Conservation (phyloP, 306 rosid species). For the Comarum palustre region DNA sequence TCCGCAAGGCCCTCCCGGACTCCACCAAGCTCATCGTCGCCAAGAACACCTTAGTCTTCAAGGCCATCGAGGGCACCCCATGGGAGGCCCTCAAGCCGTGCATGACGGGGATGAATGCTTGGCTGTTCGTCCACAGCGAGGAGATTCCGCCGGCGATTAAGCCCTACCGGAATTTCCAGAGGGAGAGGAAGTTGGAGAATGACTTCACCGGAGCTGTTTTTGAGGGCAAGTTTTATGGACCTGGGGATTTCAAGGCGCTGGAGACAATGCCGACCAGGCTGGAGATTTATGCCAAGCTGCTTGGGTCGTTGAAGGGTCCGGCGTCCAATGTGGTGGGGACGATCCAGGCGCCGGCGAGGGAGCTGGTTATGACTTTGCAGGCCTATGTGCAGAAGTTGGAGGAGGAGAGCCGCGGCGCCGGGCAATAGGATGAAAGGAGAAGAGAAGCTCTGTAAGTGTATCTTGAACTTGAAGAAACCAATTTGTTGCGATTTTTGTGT, state of each 20-base stretch:
- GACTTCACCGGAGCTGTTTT: constrained; percentile 87
- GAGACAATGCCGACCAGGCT: constrained; percentile 76
- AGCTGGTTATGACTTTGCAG: constrained; percentile 61
- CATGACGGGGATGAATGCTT: constrained; percentile 92
- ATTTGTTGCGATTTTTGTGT: background rate
- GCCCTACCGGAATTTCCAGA: constrained; percentile 81
- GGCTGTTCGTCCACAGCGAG: constrained; percentile 91
- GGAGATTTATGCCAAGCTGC: constrained; percentile 68
- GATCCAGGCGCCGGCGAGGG: constrained; percentile 84
- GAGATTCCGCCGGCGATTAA: constrained; percentile 83
- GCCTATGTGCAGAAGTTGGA: constrained; percentile 77
- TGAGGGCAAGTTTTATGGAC: constrained; percentile 83
- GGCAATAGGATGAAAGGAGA: constrained; percentile 23
- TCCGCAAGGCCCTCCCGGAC: constrained; percentile 65
- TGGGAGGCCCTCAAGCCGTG: constrained; percentile 85
- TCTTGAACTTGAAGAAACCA: background rate
- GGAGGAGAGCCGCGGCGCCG: constrained; percentile 37
- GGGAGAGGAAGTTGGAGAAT: constrained; percentile 77
- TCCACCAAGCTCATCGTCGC: constrained; percentile 70
- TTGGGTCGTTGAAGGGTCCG: constrained; percentile 65
- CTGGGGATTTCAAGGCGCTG: constrained; percentile 60
- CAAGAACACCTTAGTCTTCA: constrained; percentile 83
- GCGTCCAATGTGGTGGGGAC: constrained; percentile 68
- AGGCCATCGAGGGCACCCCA: constrained; percentile 74
- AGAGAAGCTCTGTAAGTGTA: constrained; percentile 5